Conservation (phyloP, 1,284 basidiomycete species). For the Crepidotus sp. region DNA sequence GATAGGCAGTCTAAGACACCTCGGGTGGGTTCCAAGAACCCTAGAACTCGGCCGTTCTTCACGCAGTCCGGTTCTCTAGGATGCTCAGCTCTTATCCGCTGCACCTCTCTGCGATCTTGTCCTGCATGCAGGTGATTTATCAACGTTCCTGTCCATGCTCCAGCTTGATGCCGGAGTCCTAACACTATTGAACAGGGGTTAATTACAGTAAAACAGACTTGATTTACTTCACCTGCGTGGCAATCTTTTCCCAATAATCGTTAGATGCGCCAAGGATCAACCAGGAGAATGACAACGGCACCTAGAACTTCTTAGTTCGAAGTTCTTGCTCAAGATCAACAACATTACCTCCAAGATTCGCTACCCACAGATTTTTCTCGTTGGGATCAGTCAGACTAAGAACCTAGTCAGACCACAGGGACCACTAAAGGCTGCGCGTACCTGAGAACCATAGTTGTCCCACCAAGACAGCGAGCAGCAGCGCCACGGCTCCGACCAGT, state of each 20-base stretch:
- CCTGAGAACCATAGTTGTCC: constrained; percentile 49
- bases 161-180: constrained; percentile 31
- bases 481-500: constrained; percentile 21
- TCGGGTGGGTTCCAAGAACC: constrained; percentile 58
- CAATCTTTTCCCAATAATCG: constrained; percentile 33
- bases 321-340: not conserved
- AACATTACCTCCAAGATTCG: constrained; percentile 43
- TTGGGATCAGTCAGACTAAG: constrained; percentile 45
- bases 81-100: constrained; percentile 44
- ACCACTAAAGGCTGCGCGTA: not conserved
- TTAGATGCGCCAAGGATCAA: not conserved
- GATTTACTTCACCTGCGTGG: constrained; percentile 39
- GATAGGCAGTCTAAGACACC: constrained; percentile 30
- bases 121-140: constrained; percentile 53
- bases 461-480: constrained; percentile 45
- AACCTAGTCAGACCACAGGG: too few relatives aligned
- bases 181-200: constrained; percentile 34
- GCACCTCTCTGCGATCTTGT: constrained; percentile 36
- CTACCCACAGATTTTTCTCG: constrained; percentile 49
- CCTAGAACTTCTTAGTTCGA: constrained; percentile 1
- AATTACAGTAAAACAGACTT: not conserved
- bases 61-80: constrained; percentile 44
- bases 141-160: constrained; percentile 34
- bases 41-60: constrained; percentile 46
- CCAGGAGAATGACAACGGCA: not conserved